A percentile compares a stretch with the other conserved stretches of the same genome.
Conservation (phyloP, 495 filamentous ascomycete genomes). For the Tirmania nivea region DNA sequence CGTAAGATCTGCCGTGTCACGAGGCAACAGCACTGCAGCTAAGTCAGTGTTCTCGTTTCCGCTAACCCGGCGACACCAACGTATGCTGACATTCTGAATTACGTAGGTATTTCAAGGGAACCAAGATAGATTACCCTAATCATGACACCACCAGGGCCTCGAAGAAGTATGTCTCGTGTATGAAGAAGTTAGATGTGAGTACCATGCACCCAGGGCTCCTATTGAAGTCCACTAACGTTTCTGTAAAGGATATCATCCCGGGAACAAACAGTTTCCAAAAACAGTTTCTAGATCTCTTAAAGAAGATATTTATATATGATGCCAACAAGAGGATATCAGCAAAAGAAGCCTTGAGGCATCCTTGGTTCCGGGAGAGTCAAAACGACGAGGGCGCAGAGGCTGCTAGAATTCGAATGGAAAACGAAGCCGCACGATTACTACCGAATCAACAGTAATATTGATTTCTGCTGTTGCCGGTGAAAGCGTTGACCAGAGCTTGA, state of each 20-base stretch:
- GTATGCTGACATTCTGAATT: not conserved
- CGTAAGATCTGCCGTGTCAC: conserved; percentile 48
- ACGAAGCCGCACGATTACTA: conserved; percentile 11
- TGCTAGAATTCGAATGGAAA: conserved; percentile 42
- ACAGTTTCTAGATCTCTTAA: conserved; percentile 69
- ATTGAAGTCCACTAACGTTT: not conserved
- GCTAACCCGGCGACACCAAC: not conserved
- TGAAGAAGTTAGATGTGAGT: conserved; percentile 72
- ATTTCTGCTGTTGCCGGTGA: no score
- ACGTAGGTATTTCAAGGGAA: conserved; percentile 61
- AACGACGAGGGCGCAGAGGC: conserved; percentile 92
- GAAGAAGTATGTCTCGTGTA: conserved; percentile 78
- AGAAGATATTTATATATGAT: conserved; percentile 88
- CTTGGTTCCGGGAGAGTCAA: conserved; percentile 75
- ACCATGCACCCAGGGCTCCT: not conserved
- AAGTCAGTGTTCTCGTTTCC: conserved; percentile 37
- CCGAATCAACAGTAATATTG: no score
- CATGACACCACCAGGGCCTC: conserved; percentile 71
- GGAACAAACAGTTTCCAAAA: conserved; percentile 49
- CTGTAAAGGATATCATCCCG: conserved; percentile 57
- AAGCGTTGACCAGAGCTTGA: no score
- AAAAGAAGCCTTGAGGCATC: conserved; percentile 71
- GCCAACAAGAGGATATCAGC: conserved; percentile 77
- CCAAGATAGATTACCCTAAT: conserved; percentile 72
- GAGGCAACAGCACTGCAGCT: conserved; percentile 51